Base-by-base conservation (phyloP, 225 moss, liverwort and hornwort species). In the Climacium dendroides region DNA sequence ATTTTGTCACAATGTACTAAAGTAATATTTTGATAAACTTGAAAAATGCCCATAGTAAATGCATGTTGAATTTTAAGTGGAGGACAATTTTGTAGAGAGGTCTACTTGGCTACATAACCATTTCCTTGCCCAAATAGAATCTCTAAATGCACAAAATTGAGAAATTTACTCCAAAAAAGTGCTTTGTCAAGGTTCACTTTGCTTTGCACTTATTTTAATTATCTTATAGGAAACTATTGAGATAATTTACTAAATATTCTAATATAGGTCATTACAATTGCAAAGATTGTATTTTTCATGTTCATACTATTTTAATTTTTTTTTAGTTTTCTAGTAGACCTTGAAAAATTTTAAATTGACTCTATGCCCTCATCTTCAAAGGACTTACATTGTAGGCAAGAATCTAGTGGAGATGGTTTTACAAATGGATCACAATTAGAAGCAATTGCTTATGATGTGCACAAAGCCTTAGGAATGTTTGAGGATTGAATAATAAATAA, bases 81-180 rank as follows among this genome's bases (percentile, higher is more conserved):
- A 50, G 0, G 5, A 26, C 0, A 11, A 16, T 55, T 37, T 55
- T n/a, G 3, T 16, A 0, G 4, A n/a, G 5, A 37, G 0, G 7
- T 26, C 78, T n/a, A 78, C 1, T 3, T 39, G 6, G 26, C 10
- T 7, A 28, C 0, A 78, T 5, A 39, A 57, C 4, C 15, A 24
- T 6, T 45, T 4, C 2, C 7, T 9, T 3, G 0, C 3, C 16
- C n/a, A 26, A 25, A 11, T 26, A 25, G 7, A 75, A 75, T 52
- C 22, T 52, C 8, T 1, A 75, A 23, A 5, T 15, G 5, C 5
- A 35, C 3, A 52, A 23, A 34, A 23, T 15, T 52, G 2, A 34
- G 8, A 57, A 18, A 11, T 78, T 57, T 17, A 11, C 1, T 0
- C 0, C 0, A 0, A 28, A 57, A 57, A 4, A 57, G 18, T 28